Percentiles rank a stretch among this genome's conserved stretches.
These are phyloP conservation scores for Penicillium salamii DNA, from an alignment of 495 filamentous ascomycete genomes.

Conservation along the genomic window DNA sequence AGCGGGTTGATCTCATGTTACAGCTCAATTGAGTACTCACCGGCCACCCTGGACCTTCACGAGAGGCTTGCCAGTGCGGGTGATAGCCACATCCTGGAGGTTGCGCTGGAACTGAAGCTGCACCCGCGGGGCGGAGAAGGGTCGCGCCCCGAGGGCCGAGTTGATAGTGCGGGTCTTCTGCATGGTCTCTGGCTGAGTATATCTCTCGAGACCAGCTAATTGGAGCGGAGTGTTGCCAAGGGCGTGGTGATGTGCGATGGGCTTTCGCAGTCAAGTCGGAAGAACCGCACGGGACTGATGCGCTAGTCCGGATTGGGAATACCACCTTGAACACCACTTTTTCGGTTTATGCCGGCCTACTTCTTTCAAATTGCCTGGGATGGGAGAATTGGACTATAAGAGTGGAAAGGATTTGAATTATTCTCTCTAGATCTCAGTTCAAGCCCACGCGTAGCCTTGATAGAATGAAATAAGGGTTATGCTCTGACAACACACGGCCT, in stretches of 20 bases:
- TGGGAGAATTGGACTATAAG: not conserved
- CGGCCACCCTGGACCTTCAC: slow-evolving; percentile 78
- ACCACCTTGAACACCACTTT: slow-evolving; percentile 6
- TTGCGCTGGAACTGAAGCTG: slow-evolving; percentile 46
- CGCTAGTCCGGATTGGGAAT: slow-evolving; percentile 39
- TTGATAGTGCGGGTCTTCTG: slow-evolving; percentile 50
- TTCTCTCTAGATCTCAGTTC: not conserved
- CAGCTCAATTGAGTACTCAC: slow-evolving; percentile 49
- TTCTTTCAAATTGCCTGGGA: not conserved
- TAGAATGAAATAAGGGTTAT: not conserved
- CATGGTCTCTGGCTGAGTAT: slow-evolving; percentile 43
- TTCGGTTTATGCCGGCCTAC: not conserved
- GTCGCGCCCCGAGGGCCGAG: slow-evolving; percentile 43
- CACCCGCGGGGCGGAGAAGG: slow-evolving; percentile 41
- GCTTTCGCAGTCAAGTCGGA: slow-evolving; percentile 33
- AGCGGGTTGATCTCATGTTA: slow-evolving; percentile 12
- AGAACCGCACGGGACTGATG: slow-evolving; percentile 39
- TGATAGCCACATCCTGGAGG: slow-evolving; percentile 78
- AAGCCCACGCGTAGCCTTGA: not conserved
- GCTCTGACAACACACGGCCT: slow-evolving; percentile 25
- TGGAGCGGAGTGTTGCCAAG: slow-evolving; percentile 32
- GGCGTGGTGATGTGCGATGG: slow-evolving; percentile 32
- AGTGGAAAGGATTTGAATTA: no score
- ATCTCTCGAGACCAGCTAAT: slow-evolving; percentile 32
- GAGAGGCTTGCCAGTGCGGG: slow-evolving; percentile 83